Evolutionary conservation across 768 basidiomycete genomes (phyloP).

Genomic region (Suillus lakei): DNA sequence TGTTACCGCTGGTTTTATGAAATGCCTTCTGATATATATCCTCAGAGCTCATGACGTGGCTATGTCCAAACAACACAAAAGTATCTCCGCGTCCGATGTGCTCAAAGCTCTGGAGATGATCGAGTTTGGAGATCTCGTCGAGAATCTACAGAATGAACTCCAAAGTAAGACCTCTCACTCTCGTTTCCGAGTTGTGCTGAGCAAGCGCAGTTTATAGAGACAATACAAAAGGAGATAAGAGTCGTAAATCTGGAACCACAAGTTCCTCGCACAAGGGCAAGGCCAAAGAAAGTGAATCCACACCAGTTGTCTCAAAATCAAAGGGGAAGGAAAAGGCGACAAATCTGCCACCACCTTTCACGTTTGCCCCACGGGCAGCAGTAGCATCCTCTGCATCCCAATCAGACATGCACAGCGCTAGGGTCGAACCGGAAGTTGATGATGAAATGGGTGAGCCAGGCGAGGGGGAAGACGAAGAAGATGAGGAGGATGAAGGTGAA

Average conservation of each 20-base stretch:
- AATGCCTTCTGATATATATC: background rate
- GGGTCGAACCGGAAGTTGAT: slow-evolving; percentile 30
- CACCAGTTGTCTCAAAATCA: slow-evolving; percentile 32
- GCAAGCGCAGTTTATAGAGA: slow-evolving; percentile 65
- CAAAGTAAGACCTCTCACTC: slow-evolving; percentile 47
- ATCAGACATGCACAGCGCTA: slow-evolving; percentile 21
- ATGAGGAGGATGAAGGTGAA: slow-evolving; percentile 32
- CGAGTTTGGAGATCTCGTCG: slow-evolving; percentile 74
- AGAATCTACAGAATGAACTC: slow-evolving; percentile 66
- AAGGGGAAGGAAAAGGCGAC: slow-evolving; percentile 37
- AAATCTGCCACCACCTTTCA: slow-evolving; percentile 29
- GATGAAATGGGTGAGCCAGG: slow-evolving; percentile 41
- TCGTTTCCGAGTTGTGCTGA: slow-evolving; percentile 2
- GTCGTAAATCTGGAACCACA: slow-evolving; percentile 32
- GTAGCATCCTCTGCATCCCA: slow-evolving; percentile 33
- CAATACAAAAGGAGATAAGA: slow-evolving; percentile 63
- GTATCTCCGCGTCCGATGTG: slow-evolving; percentile 88
- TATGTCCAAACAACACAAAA: slow-evolving; percentile 81
- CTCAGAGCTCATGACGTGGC: slow-evolving; percentile 88
- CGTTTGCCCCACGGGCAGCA: slow-evolving; percentile 34
- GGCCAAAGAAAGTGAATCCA: slow-evolving; percentile 35
- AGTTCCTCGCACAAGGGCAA: slow-evolving; percentile 35
- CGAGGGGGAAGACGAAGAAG: slow-evolving; percentile 34
- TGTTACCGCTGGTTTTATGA: background rate
- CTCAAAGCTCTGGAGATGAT: slow-evolving; percentile 83